Evolutionary conservation across 768 basidiomycete species (phyloP).

Genomic region (Rhizopogon vinicolor): DNA sequence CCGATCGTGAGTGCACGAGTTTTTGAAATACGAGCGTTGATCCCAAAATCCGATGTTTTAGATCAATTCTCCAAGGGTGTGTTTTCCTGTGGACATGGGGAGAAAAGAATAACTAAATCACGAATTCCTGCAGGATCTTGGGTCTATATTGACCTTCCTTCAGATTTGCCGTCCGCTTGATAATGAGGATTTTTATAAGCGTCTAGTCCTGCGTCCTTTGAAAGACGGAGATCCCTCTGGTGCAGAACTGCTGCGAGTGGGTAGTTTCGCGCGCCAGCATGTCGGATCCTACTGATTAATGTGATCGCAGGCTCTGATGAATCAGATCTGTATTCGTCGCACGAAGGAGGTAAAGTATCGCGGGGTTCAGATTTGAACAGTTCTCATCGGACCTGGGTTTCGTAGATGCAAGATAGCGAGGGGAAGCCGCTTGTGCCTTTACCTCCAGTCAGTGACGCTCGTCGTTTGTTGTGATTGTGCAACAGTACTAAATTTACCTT

Average conservation of each 20-base stretch:
- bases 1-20: slow-evolving; percentile 65
- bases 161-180: slow-evolving; percentile 83
- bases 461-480: neutral
- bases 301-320: slow-evolving; percentile 61
- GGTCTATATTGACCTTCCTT: slow-evolving; percentile 81
- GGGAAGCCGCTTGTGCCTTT: slow-evolving; percentile 73
- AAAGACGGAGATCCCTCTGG: slow-evolving; percentile 65
- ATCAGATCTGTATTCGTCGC: slow-evolving; percentile 70
- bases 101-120: neutral
- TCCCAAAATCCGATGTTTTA: slow-evolving; percentile 18
- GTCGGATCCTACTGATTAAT: slow-evolving; percentile 2
- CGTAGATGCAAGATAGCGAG: slow-evolving; percentile 76
- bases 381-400: slow-evolving; percentile 6
- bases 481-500: slow-evolving; percentile 4
- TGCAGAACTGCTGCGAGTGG: slow-evolving; percentile 64
- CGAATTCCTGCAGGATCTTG: slow-evolving; percentile 61
- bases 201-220: slow-evolving; percentile 73
- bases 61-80: slow-evolving; percentile 77
- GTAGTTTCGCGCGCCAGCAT: slow-evolving; percentile 10
- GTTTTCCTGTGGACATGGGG: neutral
- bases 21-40: neutral
- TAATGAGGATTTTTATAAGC: slow-evolving; percentile 76
- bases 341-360: slow-evolving; percentile 67
- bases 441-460: slow-evolving; percentile 48
- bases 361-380: neutral